phyloP scores from a whole-genome alignment of 495 filamentous ascomycete genomes.

The Xylaria sp. region DNA sequence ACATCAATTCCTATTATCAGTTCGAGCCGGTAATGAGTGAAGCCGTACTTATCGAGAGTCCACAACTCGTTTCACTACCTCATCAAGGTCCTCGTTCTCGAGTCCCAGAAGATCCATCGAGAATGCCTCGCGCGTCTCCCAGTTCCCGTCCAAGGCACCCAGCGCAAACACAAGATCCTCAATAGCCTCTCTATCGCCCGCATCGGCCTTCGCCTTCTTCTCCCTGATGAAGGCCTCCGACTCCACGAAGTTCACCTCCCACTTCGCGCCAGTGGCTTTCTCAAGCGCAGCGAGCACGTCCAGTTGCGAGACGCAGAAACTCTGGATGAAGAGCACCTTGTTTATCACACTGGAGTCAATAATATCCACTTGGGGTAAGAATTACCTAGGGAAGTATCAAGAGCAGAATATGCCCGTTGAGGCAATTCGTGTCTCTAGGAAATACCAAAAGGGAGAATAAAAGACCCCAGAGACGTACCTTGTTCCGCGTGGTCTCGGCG shows the following conservation, averaged over 20 bases:
- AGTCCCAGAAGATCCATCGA: slow-evolving; percentile 39
- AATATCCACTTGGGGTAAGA: too few relatives aligned
- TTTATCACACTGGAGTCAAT: too few relatives aligned
- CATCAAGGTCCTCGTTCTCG: slow-evolving; percentile 35
- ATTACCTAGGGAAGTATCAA: too few relatives aligned
- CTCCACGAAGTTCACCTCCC: slow-evolving; percentile 8
- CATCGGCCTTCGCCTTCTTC: slow-evolving; percentile 20
- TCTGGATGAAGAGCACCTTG: slow-evolving; percentile 51
- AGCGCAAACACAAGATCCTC: slow-evolving; percentile 45
- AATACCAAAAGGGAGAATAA: too few relatives aligned
- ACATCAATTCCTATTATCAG: neutral
- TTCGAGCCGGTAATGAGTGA: neutral
- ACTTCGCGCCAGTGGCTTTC: slow-evolving; percentile 45
- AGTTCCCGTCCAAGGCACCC: slow-evolving; percentile 40
- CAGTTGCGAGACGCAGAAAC: slow-evolving; percentile 52
- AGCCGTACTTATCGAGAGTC: neutral
- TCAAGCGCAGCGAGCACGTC: slow-evolving; percentile 53
- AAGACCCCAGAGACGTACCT: too few relatives aligned
- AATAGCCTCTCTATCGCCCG: slow-evolving; percentile 30
- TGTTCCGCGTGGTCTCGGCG: slow-evolving; percentile 53
- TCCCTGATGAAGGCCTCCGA: neutral
- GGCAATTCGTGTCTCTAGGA: too few relatives aligned
- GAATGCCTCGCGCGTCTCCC: slow-evolving; percentile 36
- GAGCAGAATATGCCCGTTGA: too few relatives aligned
- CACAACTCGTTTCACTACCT: neutral